Evolutionary conservation across 371 early-diverging fungal species (phyloP).

Genomic region (Saksenaea vasiformis): DNA sequence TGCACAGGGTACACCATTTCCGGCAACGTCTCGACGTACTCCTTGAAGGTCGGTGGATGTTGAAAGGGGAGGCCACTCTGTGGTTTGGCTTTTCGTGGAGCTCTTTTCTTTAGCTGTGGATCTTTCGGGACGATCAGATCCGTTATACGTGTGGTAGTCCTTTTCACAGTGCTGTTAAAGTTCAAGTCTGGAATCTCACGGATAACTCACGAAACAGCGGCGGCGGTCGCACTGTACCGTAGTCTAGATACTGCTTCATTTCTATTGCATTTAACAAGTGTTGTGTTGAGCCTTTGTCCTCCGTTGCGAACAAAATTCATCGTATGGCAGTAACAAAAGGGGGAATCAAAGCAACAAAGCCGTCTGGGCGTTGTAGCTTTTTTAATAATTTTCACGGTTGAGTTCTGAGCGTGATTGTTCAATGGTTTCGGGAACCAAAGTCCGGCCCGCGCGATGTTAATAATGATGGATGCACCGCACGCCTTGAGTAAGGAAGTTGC

Average conservation of each 20-base stretch:
- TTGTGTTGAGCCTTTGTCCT: background rate
- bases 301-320: slow-evolving; percentile 1
- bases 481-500: no score
- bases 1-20: slow-evolving; percentile 16
- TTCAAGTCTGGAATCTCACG: background rate
- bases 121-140: background rate
- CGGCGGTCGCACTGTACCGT: background rate
- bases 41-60: slow-evolving; percentile 10
- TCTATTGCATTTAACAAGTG: background rate
- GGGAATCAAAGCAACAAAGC: background rate
- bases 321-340: background rate
- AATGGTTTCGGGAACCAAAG: no score
- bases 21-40: slow-evolving; percentile 11
- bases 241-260: background rate
- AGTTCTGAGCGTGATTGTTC: no score
- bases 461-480: no score
- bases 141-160: background rate
- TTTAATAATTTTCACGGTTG: no score
- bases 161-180: background rate
- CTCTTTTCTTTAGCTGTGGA: background rate
- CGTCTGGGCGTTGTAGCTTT: no score
- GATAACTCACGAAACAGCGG: background rate
- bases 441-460: no score
- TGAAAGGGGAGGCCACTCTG: background rate
- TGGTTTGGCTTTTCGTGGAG: background rate